Base-by-base conservation (phyloP, 2,329 filamentous ascomycete genomes). In the Trichophaea hybrida region DNA sequence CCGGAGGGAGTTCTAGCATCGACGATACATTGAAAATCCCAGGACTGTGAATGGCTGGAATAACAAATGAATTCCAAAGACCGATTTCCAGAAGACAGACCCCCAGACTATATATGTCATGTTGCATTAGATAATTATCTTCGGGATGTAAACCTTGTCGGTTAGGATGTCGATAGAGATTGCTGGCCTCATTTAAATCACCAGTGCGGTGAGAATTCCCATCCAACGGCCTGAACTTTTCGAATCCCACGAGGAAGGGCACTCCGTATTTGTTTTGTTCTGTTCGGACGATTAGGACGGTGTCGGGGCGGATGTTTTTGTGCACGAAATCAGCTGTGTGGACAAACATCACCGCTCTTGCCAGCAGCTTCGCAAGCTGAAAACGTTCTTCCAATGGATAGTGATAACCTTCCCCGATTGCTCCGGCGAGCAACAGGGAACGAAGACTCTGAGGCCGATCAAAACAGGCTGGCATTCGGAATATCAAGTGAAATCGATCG, bases 41-140 rank as follows among this genome's bases (percentile, higher is more conserved):
- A 12, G 38, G 38, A 12, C 38, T 43, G 38, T 43, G 38, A 12
- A 43, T 43, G 10, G 15, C 15, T 53, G 56, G 53, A 24, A 5
- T 7, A 12, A 51, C 53, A 24, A 64, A 64, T 15, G 61, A 61
- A 2, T 38, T 56, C 75, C 76, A 78, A 0, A 80, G 61, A 0
- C 76, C 77, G 32, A 80, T 73, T 65, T 80, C 78, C 0, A 81
- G 68, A 0, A 81, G 70, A 55, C 75, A 77, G 0, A 80, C 75
- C 0, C 78, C 78, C 0, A 80, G 71, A 57, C 76, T 78, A 67
- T 80, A 80, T 7, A 81, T 76, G 60, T 80, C 77, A 65, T 81
- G 78, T 56, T 77, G 74, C 74, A 80, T 79, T 1, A 63, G 68
- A 61, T 77, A 80, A 0, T 64, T 58, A 0, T 74, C 71, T 34